Conservation (phyloP, 208 protist genomes). For the Tetramitus jugosus region DNA sequence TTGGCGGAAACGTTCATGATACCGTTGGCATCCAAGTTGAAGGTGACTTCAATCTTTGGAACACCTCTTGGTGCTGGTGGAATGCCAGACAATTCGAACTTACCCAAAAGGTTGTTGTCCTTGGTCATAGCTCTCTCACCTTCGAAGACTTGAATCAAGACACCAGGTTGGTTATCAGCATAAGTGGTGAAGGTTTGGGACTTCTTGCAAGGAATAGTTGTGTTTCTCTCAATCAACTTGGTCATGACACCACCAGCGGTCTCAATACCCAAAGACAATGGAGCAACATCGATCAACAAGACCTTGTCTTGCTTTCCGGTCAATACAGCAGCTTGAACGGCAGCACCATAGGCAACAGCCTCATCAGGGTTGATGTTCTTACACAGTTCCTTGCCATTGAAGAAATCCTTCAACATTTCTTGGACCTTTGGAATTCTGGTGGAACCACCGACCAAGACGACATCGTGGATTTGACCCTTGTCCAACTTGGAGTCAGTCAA, state of each 20-base stretch:
- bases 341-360: conserved; percentile 56
- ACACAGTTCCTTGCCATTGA: conserved; percentile 69
- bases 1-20: conserved; percentile 46
- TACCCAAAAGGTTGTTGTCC: conserved; percentile 84
- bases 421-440: conserved; percentile 95
- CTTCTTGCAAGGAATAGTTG: conserved; percentile 81
- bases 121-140: too few relatives aligned
- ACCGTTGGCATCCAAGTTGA: conserved; percentile 72
- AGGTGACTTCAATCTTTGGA: too few relatives aligned
- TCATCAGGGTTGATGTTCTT: conserved; percentile 57
- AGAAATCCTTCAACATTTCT: conserved; percentile 74
- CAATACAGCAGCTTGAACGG: conserved; percentile 74
- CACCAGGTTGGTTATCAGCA: conserved; percentile 87
- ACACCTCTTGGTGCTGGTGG: too few relatives aligned
- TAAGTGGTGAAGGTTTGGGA: too few relatives aligned
- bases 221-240: conserved; percentile 76
- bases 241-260: conserved; percentile 89
- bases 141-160: conserved; percentile 89
- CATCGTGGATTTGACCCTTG: conserved; percentile 63
- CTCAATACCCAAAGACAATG: conserved; percentile 83
- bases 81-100: conserved; percentile 82
- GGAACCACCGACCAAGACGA: conserved; percentile 87
- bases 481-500: conserved; percentile 73
- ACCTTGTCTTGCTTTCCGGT: conserved; percentile 33
- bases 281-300: conserved; percentile 77